Evolutionary conservation across 441 rosid species (phyloP).

Genomic region (Rhodomyrtus psidioides): DNA sequence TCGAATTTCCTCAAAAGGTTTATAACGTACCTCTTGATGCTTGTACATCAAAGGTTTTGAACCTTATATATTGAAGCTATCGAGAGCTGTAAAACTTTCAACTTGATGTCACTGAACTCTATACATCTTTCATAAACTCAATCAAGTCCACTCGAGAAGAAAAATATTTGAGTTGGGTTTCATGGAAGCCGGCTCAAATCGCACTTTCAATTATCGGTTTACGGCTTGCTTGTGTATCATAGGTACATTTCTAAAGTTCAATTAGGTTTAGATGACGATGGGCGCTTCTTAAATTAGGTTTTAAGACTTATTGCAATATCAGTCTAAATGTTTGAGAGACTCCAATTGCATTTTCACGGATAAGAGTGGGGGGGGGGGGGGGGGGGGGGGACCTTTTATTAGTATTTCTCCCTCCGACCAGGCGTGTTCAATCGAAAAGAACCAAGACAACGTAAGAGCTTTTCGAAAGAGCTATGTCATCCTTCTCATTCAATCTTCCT

Average conservation of each 20-base stretch:
- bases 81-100: not conserved
- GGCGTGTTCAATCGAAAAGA: not conserved
- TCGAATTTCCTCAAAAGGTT: not conserved
- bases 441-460: not conserved
- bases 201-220: not conserved
- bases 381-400: not conserved
- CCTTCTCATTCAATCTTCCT: not conserved
- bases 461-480: not conserved
- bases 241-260: not conserved
- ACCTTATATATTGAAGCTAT: not conserved
- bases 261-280: not conserved
- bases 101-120: not conserved
- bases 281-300: not conserved
- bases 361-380: not conserved
- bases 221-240: not conserved
- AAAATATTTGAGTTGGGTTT: not conserved
- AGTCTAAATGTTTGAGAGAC: too few relatives aligned
- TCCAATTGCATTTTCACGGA: too few relatives aligned
- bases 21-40: not conserved
- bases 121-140: not conserved
- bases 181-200: not conserved
- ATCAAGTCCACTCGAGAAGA: not conserved
- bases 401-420: not conserved
- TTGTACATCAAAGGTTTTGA: not conserved
- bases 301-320: too few relatives aligned